Evolutionary conservation across 768 basidiomycete species (phyloP), one percentile per base, ranked within the genome.

Genomic region (Auriculariales sp.): DNA sequence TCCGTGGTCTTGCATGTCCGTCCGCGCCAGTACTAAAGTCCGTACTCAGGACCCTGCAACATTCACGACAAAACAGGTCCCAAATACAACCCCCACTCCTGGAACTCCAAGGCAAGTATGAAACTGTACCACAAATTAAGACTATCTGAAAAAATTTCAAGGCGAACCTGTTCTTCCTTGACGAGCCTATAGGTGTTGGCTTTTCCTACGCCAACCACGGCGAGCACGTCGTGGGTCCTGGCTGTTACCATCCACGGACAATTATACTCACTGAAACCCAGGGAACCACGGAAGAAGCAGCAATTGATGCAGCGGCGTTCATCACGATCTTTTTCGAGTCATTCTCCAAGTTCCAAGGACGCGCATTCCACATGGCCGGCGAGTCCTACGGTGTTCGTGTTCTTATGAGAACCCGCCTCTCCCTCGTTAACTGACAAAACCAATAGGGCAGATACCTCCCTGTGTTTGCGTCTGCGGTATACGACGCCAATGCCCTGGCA

Each of bases 311-410:
- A 3, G 80, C 81, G 0, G 74, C 77, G 0, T 86, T 86, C 55
- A 68, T 85, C 0, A 66, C 73, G 3, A 75, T 86, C 49, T 85
- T 85, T 64, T 85, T 85, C 45, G 81, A 85, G 55, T 71, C 78
- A 51, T 88, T 88, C 59, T 69, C 62, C 49, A 68, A 79, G 56
- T 84, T 85, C 67, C 77, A 81, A 55, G 81, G 80, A 2, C 66
- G 82, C 3, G 59, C 67, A 2, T 78, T 81, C 61, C 79, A 82
- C 52, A 71, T 82, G 68, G 67, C 76, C 2, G 78, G 71, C 12
- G 71, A 78, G 61, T 76, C 74, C 3, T 77, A 77, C 33, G 77
- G 67, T 11, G 77, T 74, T 53, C 44, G 68, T 61, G 14, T 24
- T n/a, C n/a, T 19, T 44, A 14, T 30, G 11, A 14, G 15, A 17